Conservation (phyloP, 2,329 filamentous ascomycete species). For the Neopestalotiopsis sp. region DNA sequence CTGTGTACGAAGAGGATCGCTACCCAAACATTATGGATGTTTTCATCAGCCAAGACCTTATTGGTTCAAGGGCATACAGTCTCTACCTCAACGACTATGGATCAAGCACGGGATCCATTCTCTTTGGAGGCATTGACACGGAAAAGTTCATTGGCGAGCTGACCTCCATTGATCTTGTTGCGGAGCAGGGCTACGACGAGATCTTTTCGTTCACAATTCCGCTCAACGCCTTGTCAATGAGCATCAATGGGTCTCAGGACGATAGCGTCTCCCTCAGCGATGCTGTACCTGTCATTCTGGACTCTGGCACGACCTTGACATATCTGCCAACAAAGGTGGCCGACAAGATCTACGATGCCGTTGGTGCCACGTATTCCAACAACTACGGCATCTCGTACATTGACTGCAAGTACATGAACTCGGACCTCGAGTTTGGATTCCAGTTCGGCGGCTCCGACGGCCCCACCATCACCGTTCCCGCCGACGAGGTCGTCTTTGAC, state of each 20-base stretch:
- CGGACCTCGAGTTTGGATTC: slow-evolving; percentile 40
- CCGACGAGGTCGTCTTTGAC: slow-evolving; percentile 44
- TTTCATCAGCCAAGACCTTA: slow-evolving; percentile 65
- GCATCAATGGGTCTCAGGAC: slow-evolving; percentile 36
- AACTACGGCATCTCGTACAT: slow-evolving; percentile 38
- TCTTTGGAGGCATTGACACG: slow-evolving; percentile 74
- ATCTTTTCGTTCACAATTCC: slow-evolving; percentile 46
- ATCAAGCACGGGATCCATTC: slow-evolving; percentile 63
- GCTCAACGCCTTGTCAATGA: slow-evolving; percentile 43
- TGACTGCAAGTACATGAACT: slow-evolving; percentile 42
- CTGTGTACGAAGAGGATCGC: slow-evolving; percentile 36
- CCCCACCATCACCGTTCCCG: slow-evolving; percentile 37
- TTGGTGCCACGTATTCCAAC: slow-evolving; percentile 45
- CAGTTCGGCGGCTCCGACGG: slow-evolving; percentile 44
- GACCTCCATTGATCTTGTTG: slow-evolving; percentile 58
- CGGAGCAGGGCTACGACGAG: slow-evolving; percentile 44
- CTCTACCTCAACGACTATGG: slow-evolving; percentile 57
- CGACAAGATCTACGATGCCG: slow-evolving; percentile 38
- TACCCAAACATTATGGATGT: slow-evolving; percentile 68
- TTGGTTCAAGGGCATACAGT: slow-evolving; percentile 70
- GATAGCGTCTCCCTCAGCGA: slow-evolving; percentile 22
- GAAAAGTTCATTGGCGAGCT: slow-evolving; percentile 67
- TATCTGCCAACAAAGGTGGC: slow-evolving; percentile 63
- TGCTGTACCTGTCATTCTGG: slow-evolving; percentile 60
- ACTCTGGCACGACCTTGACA: slow-evolving; percentile 70